Percentiles rank a stretch among this genome's conserved stretches.
Conservation (phyloP, 768 basidiomycete genomes). For the Galerina marginata region DNA sequence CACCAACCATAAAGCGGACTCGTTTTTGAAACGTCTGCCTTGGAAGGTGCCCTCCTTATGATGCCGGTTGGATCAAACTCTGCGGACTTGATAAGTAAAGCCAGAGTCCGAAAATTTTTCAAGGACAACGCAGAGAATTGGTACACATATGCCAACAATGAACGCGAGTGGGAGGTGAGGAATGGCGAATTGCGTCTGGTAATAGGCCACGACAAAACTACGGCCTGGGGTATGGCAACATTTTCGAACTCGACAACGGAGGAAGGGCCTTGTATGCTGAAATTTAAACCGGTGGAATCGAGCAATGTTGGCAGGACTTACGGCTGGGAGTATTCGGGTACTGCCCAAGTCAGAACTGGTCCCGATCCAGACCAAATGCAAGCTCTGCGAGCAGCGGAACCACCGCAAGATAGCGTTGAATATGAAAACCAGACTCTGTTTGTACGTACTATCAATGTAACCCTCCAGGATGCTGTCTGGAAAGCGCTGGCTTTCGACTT, state of each 20-base stretch:
- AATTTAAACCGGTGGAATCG: constrained; percentile 4
- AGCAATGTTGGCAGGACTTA: not conserved
- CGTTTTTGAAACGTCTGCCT: constrained; percentile 14
- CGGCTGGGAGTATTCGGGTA: constrained; percentile 16
- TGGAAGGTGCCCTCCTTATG: constrained; percentile 26
- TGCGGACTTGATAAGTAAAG: constrained; percentile 13
- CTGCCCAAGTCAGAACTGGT: constrained; percentile 5
- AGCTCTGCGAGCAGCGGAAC: not conserved
- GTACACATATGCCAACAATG: constrained; percentile 21
- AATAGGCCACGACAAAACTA: constrained; percentile 23
- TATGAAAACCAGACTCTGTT: constrained; percentile 13
- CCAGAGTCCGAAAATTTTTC: constrained; percentile 16
- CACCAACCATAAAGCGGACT: constrained; percentile 1
- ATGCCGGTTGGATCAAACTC: constrained; percentile 25
- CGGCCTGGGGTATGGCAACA: constrained; percentile 26
- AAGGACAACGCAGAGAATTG: constrained; percentile 18
- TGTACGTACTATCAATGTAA: constrained; percentile 11
- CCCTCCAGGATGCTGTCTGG: constrained; percentile 6
- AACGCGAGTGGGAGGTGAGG: constrained; percentile 17
- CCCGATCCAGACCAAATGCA: constrained; percentile 8
- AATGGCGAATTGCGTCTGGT: constrained; percentile 27
- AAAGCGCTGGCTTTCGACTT: not conserved
- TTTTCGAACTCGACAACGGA: constrained; percentile 13
- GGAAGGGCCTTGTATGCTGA: constrained; percentile 7
- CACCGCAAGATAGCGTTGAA: not conserved